phyloP scores from a whole-genome alignment of 345 rosid species.

The Sonneratia alba region DNA sequence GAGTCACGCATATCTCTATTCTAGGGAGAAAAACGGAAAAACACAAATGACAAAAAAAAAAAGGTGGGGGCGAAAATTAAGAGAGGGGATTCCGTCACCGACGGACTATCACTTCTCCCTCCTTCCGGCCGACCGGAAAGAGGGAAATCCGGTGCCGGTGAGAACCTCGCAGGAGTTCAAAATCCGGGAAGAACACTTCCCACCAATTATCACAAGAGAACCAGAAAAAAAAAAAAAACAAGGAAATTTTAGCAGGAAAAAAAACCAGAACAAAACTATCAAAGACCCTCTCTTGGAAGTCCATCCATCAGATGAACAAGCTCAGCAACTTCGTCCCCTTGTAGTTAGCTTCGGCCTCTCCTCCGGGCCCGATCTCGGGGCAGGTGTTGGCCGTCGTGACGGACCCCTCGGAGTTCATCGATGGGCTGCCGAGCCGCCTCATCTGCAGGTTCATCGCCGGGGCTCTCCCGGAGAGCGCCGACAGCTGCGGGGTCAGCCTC shows the following conservation, averaged over 20 bases:
- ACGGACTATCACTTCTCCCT: conserved; percentile 50
- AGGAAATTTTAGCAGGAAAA: conserved; percentile 3
- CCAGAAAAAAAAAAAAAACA: not conserved
- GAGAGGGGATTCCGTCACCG: conserved; percentile 15
- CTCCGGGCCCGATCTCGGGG: conserved; percentile 26
- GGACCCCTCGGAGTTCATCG: conserved; percentile 88
- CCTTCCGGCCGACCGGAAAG: conserved; percentile 6
- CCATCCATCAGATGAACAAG: conserved; percentile 36
- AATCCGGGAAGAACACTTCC: conserved; percentile 21
- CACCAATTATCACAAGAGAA: not conserved
- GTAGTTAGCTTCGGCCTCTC: not conserved
- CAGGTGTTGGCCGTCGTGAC: conserved; percentile 66
- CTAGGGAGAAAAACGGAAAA: too few species aligned
- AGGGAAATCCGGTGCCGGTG: conserved; percentile 53
- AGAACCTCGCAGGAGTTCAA: conserved; percentile 39
- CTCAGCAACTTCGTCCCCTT: conserved; percentile 41
- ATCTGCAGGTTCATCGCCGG: conserved; percentile 13
- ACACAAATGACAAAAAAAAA: not conserved
- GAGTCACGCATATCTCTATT: too few species aligned
- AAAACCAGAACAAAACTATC: conserved; percentile 9
- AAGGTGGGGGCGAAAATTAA: not conserved
- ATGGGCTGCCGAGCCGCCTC: conserved; percentile 51
- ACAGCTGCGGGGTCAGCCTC: conserved; percentile 33
- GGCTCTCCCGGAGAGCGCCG: conserved; percentile 11
- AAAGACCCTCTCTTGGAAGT: not conserved